These are phyloP conservation scores for Clonostachys byssicola DNA, from an alignment of 2,329 filamentous ascomycete species.

Conservation along the genomic window DNA sequence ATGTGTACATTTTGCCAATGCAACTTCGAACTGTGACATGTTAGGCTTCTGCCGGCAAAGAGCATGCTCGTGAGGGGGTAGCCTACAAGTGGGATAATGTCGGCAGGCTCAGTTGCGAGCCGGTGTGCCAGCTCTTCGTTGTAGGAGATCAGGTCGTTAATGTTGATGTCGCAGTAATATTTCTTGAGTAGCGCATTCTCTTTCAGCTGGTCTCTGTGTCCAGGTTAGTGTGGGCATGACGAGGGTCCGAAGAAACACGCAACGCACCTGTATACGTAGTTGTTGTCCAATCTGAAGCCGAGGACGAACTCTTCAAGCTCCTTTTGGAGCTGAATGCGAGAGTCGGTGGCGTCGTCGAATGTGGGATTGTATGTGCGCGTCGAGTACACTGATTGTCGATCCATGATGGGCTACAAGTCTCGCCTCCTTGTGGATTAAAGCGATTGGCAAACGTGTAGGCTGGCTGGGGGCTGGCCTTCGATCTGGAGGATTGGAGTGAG, in stretches of 20 bases:
- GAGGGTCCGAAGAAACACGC: background rate
- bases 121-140: constrained; percentile 92
- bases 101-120: constrained; percentile 82
- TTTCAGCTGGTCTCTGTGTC: constrained; percentile 78
- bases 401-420: constrained; percentile 49
- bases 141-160: constrained; percentile 92
- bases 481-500: background rate
- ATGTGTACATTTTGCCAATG: constrained; percentile 86
- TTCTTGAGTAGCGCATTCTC: constrained; percentile 93
- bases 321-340: constrained; percentile 67
- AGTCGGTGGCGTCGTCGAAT: constrained; percentile 63
- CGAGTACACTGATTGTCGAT: constrained; percentile 83
- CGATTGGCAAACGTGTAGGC: too few relatives aligned
- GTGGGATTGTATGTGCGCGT: constrained; percentile 73
- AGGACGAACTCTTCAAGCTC: constrained; percentile 88
- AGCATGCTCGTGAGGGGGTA: background rate
- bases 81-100: constrained; percentile 84
- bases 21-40: constrained; percentile 74
- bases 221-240: constrained; percentile 5
- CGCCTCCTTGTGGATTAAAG: background rate
- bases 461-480: background rate
- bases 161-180: constrained; percentile 94
- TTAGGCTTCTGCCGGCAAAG: background rate
- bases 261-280: constrained; percentile 84
- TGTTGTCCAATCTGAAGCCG: constrained; percentile 89